Percentiles rank a stretch among this genome's conserved stretches.
phyloP scores from a whole-genome alignment of 179 eudicot genomes.

The Actinidia chinensis region DNA sequence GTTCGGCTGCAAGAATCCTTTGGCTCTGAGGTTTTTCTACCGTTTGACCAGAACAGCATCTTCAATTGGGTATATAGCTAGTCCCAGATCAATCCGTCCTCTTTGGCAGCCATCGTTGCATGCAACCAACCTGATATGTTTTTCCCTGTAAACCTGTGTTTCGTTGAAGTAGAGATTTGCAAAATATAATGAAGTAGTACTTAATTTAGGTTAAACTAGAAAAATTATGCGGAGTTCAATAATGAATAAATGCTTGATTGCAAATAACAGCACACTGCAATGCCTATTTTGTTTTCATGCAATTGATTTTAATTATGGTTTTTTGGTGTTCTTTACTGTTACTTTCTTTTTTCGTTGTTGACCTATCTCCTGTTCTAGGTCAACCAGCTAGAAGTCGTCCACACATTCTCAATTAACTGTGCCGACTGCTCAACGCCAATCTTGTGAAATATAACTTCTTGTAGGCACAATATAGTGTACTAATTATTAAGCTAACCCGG shows the following conservation, averaged over 20 bases:
- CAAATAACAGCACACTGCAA: background rate
- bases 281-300: background rate
- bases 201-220: no score
- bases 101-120: slow-evolving; percentile 81
- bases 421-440: background rate
- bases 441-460: background rate
- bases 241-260: no score
- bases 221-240: no score
- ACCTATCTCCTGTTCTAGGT: background rate
- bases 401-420: background rate
- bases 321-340: background rate
- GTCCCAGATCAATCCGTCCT: slow-evolving; percentile 68
- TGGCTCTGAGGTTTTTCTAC: slow-evolving; percentile 55
- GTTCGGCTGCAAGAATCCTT: slow-evolving; percentile 30
- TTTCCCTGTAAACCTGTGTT: slow-evolving; percentile 64
- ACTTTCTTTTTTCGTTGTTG: background rate
- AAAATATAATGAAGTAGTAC: background rate
- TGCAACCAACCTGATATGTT: slow-evolving; percentile 73
- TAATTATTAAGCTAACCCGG: background rate
- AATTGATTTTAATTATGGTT: background rate
- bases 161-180: background rate
- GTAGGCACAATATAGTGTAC: background rate
- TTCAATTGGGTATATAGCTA: slow-evolving; percentile 76
- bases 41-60: slow-evolving; percentile 61
- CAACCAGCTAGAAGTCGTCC: background rate